Percentiles rank a stretch among this genome's conserved stretches.
Conservation (phyloP, 768 basidiomycete genomes). For the Leccinum barrowsii region DNA sequence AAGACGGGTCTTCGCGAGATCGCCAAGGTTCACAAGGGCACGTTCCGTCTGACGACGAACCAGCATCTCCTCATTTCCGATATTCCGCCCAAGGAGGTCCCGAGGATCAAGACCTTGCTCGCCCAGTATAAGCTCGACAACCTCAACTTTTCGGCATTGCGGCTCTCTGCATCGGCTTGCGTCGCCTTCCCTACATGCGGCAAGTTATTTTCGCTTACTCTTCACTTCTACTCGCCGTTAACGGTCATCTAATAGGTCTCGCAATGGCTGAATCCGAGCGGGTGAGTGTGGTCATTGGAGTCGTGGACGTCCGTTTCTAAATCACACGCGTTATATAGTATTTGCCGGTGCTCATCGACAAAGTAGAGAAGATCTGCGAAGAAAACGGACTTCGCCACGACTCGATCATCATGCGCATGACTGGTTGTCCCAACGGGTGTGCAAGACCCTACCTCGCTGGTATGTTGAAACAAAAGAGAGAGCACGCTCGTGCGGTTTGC, state of each 20-base stretch:
- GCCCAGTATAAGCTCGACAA: slow-evolving; percentile 89
- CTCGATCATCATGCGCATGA: slow-evolving; percentile 98
- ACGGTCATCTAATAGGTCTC: slow-evolving; percentile 39
- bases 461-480: slow-evolving; percentile 30
- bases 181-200: slow-evolving; percentile 97
- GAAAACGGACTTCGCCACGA: slow-evolving; percentile 91
- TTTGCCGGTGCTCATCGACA: slow-evolving; percentile 86
- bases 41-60: slow-evolving; percentile 91
- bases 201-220: slow-evolving; percentile 13
- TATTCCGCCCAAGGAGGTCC: slow-evolving; percentile 67
- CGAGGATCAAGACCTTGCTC: slow-evolving; percentile 73
- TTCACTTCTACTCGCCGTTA: not conserved
- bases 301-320: slow-evolving; percentile 30
- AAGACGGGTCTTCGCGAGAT: slow-evolving; percentile 80
- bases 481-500: not conserved
- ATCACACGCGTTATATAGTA: slow-evolving; percentile 54
- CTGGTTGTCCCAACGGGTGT: slow-evolving; percentile 93
- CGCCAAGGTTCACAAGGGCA: slow-evolving; percentile 90
- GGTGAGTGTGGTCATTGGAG: slow-evolving; percentile 31
- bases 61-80: slow-evolving; percentile 92
- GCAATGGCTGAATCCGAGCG: slow-evolving; percentile 80
- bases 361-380: slow-evolving; percentile 93
- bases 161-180: slow-evolving; percentile 91
- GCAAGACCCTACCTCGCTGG: slow-evolving; percentile 91
- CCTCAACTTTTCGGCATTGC: slow-evolving; percentile 68